phyloP scores from a whole-genome alignment of 2,329 filamentous ascomycete species.

The Chaetomium olivaceum region DNA sequence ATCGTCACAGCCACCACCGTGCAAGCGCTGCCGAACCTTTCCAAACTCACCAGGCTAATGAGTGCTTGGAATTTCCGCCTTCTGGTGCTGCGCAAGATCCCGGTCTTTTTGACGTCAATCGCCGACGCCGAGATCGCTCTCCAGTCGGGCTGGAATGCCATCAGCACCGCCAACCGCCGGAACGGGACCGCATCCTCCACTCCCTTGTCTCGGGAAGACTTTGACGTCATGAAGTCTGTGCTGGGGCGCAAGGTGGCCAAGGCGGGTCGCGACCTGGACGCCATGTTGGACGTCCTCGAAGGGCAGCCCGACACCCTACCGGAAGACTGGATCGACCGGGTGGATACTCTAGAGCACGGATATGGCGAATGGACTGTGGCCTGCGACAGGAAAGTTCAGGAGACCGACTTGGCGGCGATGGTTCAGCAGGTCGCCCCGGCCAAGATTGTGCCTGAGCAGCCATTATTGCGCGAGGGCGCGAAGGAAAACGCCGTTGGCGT shows the following conservation, averaged over 20 bases:
- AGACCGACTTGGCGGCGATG: conserved; percentile 55
- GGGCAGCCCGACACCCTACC: conserved; percentile 82
- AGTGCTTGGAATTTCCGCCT: conserved; percentile 77
- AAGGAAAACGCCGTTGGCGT: neutral
- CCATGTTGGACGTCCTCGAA: conserved; percentile 83
- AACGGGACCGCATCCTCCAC: conserved; percentile 32
- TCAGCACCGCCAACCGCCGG: conserved; percentile 38
- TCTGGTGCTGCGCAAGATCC: conserved; percentile 70
- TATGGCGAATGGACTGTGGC: conserved; percentile 80
- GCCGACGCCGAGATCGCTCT: conserved; percentile 66
- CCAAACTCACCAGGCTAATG: conserved; percentile 71
- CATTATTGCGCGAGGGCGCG: neutral
- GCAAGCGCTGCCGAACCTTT: conserved; percentile 80
- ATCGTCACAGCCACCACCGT: conserved; percentile 88
- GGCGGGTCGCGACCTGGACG: conserved; percentile 74
- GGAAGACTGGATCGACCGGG: conserved; percentile 80
- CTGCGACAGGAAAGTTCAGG: conserved; percentile 72
- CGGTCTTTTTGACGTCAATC: conserved; percentile 66
- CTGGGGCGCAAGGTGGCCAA: conserved; percentile 69
- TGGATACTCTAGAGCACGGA: conserved; percentile 75
- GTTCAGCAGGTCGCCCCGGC: conserved; percentile 12
- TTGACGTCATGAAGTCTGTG: conserved; percentile 59
- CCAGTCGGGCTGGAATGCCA: conserved; percentile 64
- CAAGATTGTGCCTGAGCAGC: neutral
- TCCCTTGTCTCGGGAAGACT: conserved; percentile 47